Base-by-base conservation (phyloP, 805 yeast genomes). In the Sugiyamaella chiloensis region DNA sequence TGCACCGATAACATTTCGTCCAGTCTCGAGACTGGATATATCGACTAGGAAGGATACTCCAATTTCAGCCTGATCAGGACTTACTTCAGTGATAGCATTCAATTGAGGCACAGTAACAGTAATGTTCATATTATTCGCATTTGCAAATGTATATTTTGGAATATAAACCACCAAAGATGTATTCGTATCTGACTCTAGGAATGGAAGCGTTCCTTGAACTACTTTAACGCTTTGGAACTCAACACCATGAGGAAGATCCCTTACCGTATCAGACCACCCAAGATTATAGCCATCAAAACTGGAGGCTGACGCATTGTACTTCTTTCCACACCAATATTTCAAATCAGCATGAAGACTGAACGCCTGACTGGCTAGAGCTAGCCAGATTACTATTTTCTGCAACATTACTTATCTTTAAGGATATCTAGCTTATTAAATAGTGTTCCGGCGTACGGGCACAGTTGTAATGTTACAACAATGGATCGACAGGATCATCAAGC, bases 321-420 rank as follows among this genome's bases (percentile, higher is more conserved):
- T 29, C 17, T 46, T 46, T 19, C 46, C 50, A 41, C 50, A 46
- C 50, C 50, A 46, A 19, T 43, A 46, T n/a, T 46, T 46, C 12
- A 46, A 19, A 11, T 46, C 30, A 5, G 46, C 46, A 24, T 42
- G 41, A 11, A 42, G 27, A 3, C 20, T 40, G 12, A 16, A 12
- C 6, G 21, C 16, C 16, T 34, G 37, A 16, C 37, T 21, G 5
- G 7, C 16, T 19, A 34, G 16, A 11, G 20, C 37, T 17, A 29
- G 6, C 7, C 34, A 14, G 16, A 29, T 17, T n/a, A 6, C 34
- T n/a, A 29, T 29, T 29, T 14, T n/a, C 16, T 29, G 12, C 4
- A 29, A 6, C 34, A 29, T 29, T 6, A 17, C 34, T 4, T 5
- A n/a, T n/a, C n/a, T n/a, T n/a, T n/a, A n/a, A n/a, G n/a, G n/a